Conservation (phyloP, 2,329 filamentous ascomycete species). For the Drechslera avenae region DNA sequence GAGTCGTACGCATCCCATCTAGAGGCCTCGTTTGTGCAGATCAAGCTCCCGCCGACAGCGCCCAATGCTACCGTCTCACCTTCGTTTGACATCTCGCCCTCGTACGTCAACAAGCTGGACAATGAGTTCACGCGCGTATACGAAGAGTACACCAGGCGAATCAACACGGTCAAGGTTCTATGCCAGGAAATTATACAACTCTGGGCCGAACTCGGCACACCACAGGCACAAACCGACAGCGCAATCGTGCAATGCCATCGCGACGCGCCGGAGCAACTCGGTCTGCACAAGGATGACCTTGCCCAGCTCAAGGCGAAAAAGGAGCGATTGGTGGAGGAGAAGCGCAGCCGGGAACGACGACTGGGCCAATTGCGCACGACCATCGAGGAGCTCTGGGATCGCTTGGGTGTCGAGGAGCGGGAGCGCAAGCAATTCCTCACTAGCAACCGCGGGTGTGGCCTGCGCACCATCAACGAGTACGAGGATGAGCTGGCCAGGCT, state of each 20-base stretch:
- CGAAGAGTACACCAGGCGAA: slow-evolving; percentile 89
- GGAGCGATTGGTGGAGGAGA: slow-evolving; percentile 86
- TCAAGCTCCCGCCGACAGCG: slow-evolving; percentile 81
- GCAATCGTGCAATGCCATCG: slow-evolving; percentile 87
- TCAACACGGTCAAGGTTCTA: slow-evolving; percentile 73
- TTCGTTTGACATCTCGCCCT: slow-evolving; percentile 88
- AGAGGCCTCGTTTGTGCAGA: slow-evolving; percentile 83
- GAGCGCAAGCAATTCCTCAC: slow-evolving; percentile 87
- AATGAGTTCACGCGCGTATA: slow-evolving; percentile 92
- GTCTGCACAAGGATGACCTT: slow-evolving; percentile 87
- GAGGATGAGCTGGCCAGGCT: slow-evolving; percentile 86
- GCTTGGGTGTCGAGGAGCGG: slow-evolving; percentile 78
- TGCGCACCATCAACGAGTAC: slow-evolving; percentile 93
- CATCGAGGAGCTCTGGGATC: slow-evolving; percentile 89
- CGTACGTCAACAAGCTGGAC: slow-evolving; percentile 86
- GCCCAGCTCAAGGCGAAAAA: slow-evolving; percentile 71
- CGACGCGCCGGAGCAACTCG: slow-evolving; percentile 90
- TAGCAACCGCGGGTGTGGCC: slow-evolving; percentile 84
- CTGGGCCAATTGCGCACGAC: slow-evolving; percentile 75
- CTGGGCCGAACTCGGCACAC: slow-evolving; percentile 94
- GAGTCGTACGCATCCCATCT: slow-evolving; percentile 97
- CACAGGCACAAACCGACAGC: slow-evolving; percentile 88
- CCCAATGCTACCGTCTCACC: slow-evolving; percentile 77
- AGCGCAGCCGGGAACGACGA: slow-evolving; percentile 78
- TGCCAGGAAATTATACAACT: slow-evolving; percentile 88